Percentiles rank a stretch among this genome's conserved stretches.
phyloP scores from a whole-genome alignment of 192 early-diverging fungal species.

The Spizellomyces punctatus region DNA sequence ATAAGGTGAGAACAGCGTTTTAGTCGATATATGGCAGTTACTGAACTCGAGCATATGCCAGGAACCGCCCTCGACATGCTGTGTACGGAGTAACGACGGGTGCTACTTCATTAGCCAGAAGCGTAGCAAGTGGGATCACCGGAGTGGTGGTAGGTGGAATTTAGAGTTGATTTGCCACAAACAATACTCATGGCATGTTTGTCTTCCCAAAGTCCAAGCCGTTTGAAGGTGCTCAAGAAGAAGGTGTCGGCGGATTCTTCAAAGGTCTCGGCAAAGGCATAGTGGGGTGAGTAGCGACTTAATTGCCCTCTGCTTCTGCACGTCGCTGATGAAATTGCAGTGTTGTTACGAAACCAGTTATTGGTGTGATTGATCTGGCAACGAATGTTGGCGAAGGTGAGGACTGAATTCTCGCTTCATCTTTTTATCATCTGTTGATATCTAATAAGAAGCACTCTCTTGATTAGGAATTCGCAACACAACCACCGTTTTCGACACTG shows the following conservation, averaged over 20 bases:
- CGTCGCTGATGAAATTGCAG: slow-evolving; percentile 35
- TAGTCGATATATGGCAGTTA: too few relatives aligned
- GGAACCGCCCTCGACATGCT: slow-evolving; percentile 91
- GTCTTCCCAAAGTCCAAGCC: slow-evolving; percentile 59
- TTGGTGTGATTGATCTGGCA: slow-evolving; percentile 93
- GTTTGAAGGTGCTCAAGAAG: slow-evolving; percentile 83
- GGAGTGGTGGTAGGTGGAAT: slow-evolving; percentile 75
- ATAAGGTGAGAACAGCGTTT: slow-evolving; percentile 35
- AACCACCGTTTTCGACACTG: slow-evolving; percentile 83
- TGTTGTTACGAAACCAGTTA: slow-evolving; percentile 91
- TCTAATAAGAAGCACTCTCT: not conserved
- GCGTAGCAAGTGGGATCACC: slow-evolving; percentile 82
- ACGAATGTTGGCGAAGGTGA: slow-evolving; percentile 87
- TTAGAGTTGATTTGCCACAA: not conserved
- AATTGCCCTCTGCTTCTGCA: not conserved
- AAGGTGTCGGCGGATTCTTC: slow-evolving; percentile 92
- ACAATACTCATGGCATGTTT: not conserved
- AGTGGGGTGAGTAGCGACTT: slow-evolving; percentile 67
- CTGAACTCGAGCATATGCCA: not conserved
- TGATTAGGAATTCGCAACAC: slow-evolving; percentile 84
- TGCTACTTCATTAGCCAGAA: slow-evolving; percentile 78
- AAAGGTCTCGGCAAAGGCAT: slow-evolving; percentile 93
- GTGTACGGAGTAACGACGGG: slow-evolving; percentile 86
- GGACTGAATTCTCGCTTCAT: not conserved
- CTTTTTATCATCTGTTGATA: not conserved